Evolutionary conservation across 495 filamentous ascomycete species (phyloP), one percentile per base, ranked within the genome.

Genomic region (Penicillium taxi): DNA sequence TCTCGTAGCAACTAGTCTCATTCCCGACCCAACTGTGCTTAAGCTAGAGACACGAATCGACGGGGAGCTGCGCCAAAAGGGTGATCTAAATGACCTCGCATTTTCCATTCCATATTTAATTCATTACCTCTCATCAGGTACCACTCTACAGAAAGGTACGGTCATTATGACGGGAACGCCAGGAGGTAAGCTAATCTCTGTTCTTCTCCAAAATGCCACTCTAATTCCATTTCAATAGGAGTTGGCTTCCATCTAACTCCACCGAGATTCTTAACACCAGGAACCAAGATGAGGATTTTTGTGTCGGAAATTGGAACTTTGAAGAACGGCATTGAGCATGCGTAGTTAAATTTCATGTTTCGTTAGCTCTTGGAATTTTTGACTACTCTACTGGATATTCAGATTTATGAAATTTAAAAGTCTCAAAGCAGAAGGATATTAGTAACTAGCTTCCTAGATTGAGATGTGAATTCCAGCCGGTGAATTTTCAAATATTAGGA

Each of bases 91-190:
- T 7, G 83, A 86, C 53, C 74, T 84, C 73, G 75, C 86, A 31
- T 88, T 86, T 59, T 67, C 71, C 33, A 74, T 85, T 20, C 72
- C 64, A 29, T 66, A 80, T 55, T 78, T 78, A 8, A 76, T 87
- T 39, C 59, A 72, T 0, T 81, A 83, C 48, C 52, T 88, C 20
- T 78, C 73, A 42, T 77, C 74, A 50, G 82, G 82, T 19, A 82
- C 80, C 23, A 86, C 82, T 6, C 50, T 86, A 31, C 51, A 82
- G 34, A 79, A 78, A n/a, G 84, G 84, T 0, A 80, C 84, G 58
- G 35, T 86, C 28, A 82, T 86, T 35, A 85, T 84, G 50, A 86
- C 82, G 13, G 82, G 82, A 37, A 87, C 82, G 50, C 62, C 62
- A 2, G 49, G 56, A 18, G 59, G 59, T 51, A 35, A 53, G 38